Evolutionary conservation across 192 early-diverging fungal genomes (phyloP).

Genomic region (Coemansia sp.): DNA sequence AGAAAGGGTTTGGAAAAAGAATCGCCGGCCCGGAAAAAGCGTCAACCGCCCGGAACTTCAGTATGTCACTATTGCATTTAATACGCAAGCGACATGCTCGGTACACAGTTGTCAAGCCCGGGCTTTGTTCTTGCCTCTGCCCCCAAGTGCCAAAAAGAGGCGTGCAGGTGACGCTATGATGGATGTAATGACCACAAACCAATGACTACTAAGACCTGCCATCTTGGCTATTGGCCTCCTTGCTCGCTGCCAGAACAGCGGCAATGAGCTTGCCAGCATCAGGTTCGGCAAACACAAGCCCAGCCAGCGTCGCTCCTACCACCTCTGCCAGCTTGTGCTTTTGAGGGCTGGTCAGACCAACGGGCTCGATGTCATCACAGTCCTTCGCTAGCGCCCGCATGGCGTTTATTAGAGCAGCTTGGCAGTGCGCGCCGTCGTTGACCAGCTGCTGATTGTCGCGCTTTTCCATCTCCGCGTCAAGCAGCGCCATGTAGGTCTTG

Average conservation of each 20-base stretch:
- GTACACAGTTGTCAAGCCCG: too few species aligned
- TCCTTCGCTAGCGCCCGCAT: conserved; percentile 25
- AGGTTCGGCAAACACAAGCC: conserved; percentile 35
- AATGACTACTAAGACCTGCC: neutral
- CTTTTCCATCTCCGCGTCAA: conserved; percentile 54
- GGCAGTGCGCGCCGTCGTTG: conserved; percentile 39
- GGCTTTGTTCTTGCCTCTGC: too few species aligned
- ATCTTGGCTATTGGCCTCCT: conserved; percentile 2
- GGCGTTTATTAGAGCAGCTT: conserved; percentile 27
- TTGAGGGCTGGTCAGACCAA: conserved; percentile 20
- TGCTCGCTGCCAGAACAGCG: conserved; percentile 26
- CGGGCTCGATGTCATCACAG: conserved; percentile 9
- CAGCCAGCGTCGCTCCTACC: conserved; percentile 40
- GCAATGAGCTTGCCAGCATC: conserved; percentile 36
- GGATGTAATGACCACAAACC: neutral
- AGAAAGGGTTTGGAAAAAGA: too few species aligned
- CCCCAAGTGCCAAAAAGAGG: too few species aligned
- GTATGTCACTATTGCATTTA: too few species aligned
- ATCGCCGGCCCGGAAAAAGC: too few species aligned
- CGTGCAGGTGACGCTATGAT: neutral
- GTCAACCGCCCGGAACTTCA: too few species aligned
- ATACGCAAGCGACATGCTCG: too few species aligned
- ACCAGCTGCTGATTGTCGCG: conserved; percentile 32
- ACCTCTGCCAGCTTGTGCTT: conserved; percentile 30
- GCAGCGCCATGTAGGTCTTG: conserved; percentile 63